Conservation (phyloP, 2,329 filamentous ascomycete genomes). For the Macrophomina phaseolina region DNA sequence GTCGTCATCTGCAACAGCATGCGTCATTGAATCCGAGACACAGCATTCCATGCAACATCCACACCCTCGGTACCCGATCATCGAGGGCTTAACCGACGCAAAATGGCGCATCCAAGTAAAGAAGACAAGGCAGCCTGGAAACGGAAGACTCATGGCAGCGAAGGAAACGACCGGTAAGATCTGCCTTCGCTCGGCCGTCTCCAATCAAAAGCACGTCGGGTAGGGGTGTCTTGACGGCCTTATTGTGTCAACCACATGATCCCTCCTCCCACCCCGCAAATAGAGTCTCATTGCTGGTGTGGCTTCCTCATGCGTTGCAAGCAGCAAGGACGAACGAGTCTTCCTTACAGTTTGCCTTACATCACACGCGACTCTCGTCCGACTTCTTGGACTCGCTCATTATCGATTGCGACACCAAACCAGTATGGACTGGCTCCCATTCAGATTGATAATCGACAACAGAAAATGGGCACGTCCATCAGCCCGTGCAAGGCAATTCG, state of each 20-base stretch:
- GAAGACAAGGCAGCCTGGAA: not conserved
- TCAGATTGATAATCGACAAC: no score
- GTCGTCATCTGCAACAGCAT: not conserved
- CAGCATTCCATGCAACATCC: not conserved
- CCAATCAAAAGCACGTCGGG: not conserved
- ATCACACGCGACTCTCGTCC: no score
- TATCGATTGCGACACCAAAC: no score
- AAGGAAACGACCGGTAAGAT: not conserved
- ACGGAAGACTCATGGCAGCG: not conserved
- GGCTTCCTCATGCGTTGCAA: no score
- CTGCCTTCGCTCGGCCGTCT: not conserved
- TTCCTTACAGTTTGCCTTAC: no score
- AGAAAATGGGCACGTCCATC: no score
- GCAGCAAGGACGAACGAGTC: no score
- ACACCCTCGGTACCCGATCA: not conserved
- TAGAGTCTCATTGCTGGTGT: not conserved
- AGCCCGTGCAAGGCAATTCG: no score
- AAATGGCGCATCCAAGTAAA: not conserved
- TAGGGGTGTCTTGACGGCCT: not conserved
- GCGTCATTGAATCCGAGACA: not conserved
- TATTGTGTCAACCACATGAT: not conserved
- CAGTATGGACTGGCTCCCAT: no score
- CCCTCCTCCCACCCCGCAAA: not conserved
- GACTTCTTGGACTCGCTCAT: no score
- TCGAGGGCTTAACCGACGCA: not conserved